Evolutionary conservation across 441 rosid genomes (phyloP).

Genomic region (Populus hybrid): DNA sequence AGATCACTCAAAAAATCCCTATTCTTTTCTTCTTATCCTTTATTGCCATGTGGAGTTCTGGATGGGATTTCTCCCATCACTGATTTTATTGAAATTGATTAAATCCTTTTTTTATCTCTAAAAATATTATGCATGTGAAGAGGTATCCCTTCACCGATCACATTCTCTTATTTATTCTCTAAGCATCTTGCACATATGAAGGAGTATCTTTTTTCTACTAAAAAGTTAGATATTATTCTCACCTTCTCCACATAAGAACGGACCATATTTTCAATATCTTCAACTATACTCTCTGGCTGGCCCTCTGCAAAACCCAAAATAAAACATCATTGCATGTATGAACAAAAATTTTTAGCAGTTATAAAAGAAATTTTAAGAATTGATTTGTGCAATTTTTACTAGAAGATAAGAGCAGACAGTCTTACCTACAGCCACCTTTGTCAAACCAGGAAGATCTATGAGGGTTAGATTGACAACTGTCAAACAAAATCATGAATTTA

Average conservation of each 20-base stretch:
- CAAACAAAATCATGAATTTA: constrained; percentile 18
- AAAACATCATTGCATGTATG: constrained; percentile 18
- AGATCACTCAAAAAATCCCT: neutral
- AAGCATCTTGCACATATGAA: neutral
- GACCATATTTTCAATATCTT: constrained; percentile 96
- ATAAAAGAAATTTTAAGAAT: neutral
- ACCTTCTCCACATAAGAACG: constrained; percentile 98
- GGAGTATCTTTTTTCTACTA: neutral
- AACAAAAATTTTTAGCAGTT: constrained; percentile 1
- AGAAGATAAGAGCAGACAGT: constrained; percentile 8
- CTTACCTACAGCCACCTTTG: constrained; percentile 99
- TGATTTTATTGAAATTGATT: neutral
- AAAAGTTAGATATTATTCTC: constrained; percentile 19
- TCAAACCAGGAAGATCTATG: constrained; percentile 99
- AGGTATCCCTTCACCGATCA: neutral
- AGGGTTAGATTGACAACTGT: constrained; percentile 98
- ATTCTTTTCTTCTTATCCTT: neutral
- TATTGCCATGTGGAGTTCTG: neutral
- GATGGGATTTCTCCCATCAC: neutral
- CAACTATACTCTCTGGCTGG: constrained; percentile 81
- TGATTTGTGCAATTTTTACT: neutral
- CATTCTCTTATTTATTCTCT: neutral
- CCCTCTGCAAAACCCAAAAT: constrained; percentile 67
- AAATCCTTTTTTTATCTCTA: neutral
- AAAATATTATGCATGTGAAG: neutral